phyloP scores from a whole-genome alignment of 345 rosid species.

The Ceriops zippeliana region DNA sequence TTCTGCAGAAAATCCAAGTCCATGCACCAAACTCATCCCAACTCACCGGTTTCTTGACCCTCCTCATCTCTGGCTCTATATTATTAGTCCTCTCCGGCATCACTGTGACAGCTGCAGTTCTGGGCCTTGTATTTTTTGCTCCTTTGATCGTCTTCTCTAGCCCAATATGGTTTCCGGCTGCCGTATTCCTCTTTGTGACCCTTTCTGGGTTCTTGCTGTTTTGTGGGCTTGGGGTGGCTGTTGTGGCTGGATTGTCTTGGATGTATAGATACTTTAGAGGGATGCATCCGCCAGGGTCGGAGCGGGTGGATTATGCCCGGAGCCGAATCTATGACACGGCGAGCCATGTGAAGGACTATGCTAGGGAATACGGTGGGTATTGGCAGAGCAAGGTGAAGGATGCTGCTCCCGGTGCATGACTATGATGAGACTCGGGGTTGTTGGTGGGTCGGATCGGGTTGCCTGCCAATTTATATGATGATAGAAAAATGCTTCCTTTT shows the following conservation, averaged over 20 bases:
- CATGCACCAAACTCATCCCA: constrained; percentile 58
- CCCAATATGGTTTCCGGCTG: constrained; percentile 73
- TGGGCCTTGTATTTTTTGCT: constrained; percentile 49
- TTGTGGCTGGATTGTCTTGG: constrained; percentile 54
- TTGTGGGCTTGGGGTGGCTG: constrained; percentile 48
- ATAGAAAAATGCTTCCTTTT: no score
- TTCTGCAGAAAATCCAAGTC: constrained; percentile 45
- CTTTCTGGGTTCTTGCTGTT: constrained; percentile 42
- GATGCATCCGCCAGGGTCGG: constrained; percentile 66
- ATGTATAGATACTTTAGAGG: constrained; percentile 60
- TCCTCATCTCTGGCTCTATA: constrained; percentile 52
- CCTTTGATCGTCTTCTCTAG: constrained; percentile 62
- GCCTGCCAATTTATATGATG: neutral
- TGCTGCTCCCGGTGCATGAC: constrained; percentile 91
- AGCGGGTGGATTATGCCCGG: constrained; percentile 62
- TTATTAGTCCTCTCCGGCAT: constrained; percentile 68
- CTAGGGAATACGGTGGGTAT: constrained; percentile 78
- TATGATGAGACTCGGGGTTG: neutral
- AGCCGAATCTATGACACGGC: constrained; percentile 78
- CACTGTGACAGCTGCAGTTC: constrained; percentile 39
- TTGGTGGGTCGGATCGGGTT: neutral
- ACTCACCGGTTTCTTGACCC: constrained; percentile 48
- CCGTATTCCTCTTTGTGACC: constrained; percentile 31
- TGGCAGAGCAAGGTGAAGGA: constrained; percentile 79
- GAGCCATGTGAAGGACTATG: constrained; percentile 70